Base-by-base conservation (phyloP, 805 yeast species). In the Maudiozyma bulderi region DNA sequence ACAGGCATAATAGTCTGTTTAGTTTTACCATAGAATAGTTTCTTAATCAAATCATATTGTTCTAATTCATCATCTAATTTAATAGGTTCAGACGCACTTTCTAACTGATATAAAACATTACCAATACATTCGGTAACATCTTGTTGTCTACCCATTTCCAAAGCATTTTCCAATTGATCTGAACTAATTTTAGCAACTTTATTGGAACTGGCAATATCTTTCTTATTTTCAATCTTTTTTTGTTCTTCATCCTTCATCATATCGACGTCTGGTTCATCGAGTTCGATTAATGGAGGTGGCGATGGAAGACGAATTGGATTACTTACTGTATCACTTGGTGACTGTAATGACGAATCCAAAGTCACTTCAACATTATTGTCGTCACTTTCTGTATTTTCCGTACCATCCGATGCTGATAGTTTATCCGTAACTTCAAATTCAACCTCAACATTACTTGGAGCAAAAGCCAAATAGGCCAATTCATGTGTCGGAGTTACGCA, bases 61-160 rank as follows among this genome's bases (percentile, higher is more conserved):
- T 91, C 98, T 26, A 80, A 76, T 57, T 89, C 90, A 1, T 68
- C 75, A 46, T 85, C 95, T 44, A 83, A 60, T 1, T 65, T 64
- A 13, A 72, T 73, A 0, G 96, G 95, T 46, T 76, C 80, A 50
- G 86, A 73, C 0, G 96, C 95, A 29, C 95, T 86, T 62, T 91
- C 97, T 37, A 93, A 70, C 64, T 91, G 98, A 54, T 84, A 86
- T 11, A 90, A 73, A 7, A 93, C 97, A 64, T 93, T 93, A 48
- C 90, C 95, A 59, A 91, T 89, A 65, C 98, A 91, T 63, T 93
- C 99, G 0, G 97, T 89, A 15, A 93, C 98, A 70, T 93, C 99
- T 64, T 93, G 99, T 63, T 93, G 99, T 54, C 95, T 74, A 2
- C 96, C 95, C 59, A 82, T 73, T 60, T 86, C 90, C 47, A 83